Evolutionary conservation across 768 basidiomycete genomes (phyloP).

Genomic region (Tulasnella sp.): DNA sequence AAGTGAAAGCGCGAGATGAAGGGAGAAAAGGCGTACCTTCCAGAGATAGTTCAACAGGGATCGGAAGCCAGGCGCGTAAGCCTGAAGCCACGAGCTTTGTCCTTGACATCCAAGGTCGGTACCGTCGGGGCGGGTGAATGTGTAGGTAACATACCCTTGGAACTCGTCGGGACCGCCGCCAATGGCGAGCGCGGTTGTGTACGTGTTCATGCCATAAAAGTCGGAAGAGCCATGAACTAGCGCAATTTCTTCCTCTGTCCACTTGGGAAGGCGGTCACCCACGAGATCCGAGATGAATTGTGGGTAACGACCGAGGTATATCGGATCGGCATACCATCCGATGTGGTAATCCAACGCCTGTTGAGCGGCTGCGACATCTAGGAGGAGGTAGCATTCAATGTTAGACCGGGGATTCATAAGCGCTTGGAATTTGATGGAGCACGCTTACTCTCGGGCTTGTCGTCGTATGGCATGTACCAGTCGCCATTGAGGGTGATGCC

Average conservation of each 20-base stretch:
- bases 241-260: slow-evolving; percentile 44
- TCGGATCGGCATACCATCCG: slow-evolving; percentile 44
- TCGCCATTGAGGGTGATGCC: slow-evolving; percentile 75
- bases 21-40: slow-evolving; percentile 37
- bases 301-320: slow-evolving; percentile 65
- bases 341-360: slow-evolving; percentile 63
- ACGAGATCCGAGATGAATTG: slow-evolving; percentile 42
- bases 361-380: slow-evolving; percentile 60
- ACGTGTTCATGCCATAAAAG: slow-evolving; percentile 66
- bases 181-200: slow-evolving; percentile 52
- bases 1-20: not conserved
- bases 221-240: slow-evolving; percentile 56
- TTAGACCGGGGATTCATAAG: not conserved
- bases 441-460: slow-evolving; percentile 52
- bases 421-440: not conserved
- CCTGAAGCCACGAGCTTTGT: slow-evolving; percentile 56
- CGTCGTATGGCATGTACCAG: slow-evolving; percentile 64
- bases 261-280: slow-evolving; percentile 47
- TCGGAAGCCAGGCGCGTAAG: slow-evolving; percentile 62
- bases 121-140: slow-evolving; percentile 52
- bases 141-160: slow-evolving; percentile 49
- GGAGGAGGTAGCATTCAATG: slow-evolving; percentile 4
- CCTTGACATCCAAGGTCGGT: slow-evolving; percentile 54
- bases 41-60: slow-evolving; percentile 58
- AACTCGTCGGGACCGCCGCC: slow-evolving; percentile 54